These are phyloP conservation scores for Scytalidium lignicola DNA, from an alignment of 2,329 filamentous ascomycete species.

Conservation along the genomic window DNA sequence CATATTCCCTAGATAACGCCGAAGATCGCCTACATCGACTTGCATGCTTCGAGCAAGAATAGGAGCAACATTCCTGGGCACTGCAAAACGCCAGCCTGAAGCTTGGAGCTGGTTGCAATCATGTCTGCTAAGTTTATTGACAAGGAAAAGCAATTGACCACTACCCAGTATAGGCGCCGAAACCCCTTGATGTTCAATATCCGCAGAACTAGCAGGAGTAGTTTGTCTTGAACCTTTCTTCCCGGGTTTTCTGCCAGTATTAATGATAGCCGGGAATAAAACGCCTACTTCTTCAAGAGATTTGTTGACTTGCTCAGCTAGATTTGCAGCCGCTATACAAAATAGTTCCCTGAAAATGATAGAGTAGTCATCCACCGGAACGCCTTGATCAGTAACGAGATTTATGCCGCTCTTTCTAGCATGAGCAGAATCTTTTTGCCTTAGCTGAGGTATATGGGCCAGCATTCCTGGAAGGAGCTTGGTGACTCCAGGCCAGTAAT, in stretches of 20 bases:
- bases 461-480: constrained; percentile 69
- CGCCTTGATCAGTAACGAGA: constrained; percentile 48
- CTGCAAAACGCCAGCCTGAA: constrained; percentile 73
- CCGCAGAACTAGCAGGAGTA: constrained; percentile 18
- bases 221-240: constrained; percentile 7
- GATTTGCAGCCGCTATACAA: constrained; percentile 70
- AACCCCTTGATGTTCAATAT: constrained; percentile 33
- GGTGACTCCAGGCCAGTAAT: constrained; percentile 67
- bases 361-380: constrained; percentile 64
- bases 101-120: constrained; percentile 63
- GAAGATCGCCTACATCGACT: constrained; percentile 59
- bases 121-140: constrained; percentile 54
- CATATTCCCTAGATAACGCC: constrained; percentile 58
- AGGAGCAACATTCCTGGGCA: constrained; percentile 60
- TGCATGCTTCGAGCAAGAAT: constrained; percentile 71
- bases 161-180: constrained; percentile 48
- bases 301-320: constrained; percentile 62
- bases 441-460: constrained; percentile 55
- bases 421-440: constrained; percentile 27
- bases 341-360: constrained; percentile 78
- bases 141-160: constrained; percentile 77
- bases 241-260: constrained; percentile 46
- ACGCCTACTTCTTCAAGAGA: constrained; percentile 60
- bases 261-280: constrained; percentile 71
- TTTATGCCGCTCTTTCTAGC: constrained; percentile 36